These are phyloP conservation scores for Davidsoniella eucalypti DNA, from an alignment of 2,329 filamentous ascomycete genomes.

Conservation along the genomic window DNA sequence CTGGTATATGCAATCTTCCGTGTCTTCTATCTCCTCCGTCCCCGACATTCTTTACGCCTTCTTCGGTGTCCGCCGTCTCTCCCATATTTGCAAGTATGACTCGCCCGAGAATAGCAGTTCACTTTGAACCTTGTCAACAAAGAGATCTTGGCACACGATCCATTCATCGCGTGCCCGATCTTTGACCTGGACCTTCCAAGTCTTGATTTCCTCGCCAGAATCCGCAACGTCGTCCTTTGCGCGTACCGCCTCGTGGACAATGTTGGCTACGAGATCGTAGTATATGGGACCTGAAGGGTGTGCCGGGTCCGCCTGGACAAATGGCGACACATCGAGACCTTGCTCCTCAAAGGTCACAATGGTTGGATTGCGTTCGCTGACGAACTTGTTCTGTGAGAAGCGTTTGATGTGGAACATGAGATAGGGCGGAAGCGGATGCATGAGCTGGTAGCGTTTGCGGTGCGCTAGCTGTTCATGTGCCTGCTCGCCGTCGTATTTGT, in stretches of 20 bases:
- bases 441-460: conserved; percentile 71
- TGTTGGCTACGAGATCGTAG: conserved; percentile 93
- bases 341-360: conserved; percentile 91
- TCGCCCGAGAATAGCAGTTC: conserved; percentile 88
- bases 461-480: conserved; percentile 81
- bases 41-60: not conserved
- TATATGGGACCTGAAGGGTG: conserved; percentile 60
- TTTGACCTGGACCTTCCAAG: conserved; percentile 83
- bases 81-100: conserved; percentile 93
- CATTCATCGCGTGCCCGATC: conserved; percentile 73
- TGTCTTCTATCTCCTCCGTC: not conserved
- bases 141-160: conserved; percentile 87
- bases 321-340: conserved; percentile 70
- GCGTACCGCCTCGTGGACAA: conserved; percentile 71
- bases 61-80: conserved; percentile 45
- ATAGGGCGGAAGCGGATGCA: conserved; percentile 82
- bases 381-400: conserved; percentile 93
- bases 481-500: conserved; percentile 80
- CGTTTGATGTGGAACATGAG: conserved; percentile 93
- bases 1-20: not conserved
- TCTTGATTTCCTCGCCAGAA: conserved; percentile 70
- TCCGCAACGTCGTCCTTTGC: conserved; percentile 73
- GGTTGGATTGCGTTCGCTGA: conserved; percentile 87
- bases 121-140: conserved; percentile 73
- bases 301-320: conserved; percentile 71